Evolutionary conservation across 108 stramenopile species (phyloP), one percentile per base, ranked within the genome.

Genomic region (Stephanodiscus minutulus): DNA sequence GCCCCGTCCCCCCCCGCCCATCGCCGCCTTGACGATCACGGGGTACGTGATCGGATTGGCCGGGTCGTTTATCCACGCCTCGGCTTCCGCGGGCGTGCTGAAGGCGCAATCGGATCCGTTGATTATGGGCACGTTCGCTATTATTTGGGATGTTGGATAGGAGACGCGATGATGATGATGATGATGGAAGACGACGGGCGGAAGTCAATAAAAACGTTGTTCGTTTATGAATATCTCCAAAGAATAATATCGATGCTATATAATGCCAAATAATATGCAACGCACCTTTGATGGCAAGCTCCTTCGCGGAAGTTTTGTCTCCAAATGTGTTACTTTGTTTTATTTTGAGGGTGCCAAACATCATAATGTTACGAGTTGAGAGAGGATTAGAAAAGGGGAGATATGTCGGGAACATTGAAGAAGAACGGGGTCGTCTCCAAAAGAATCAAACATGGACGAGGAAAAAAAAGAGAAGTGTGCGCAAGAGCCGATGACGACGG

Each of bases 1-100:
- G 52, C 98, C 98, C 43, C 90, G 78, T n/a, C 97, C 97, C 13
- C 98, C 97, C 21, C 97, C 97, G 17, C 97, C 97, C 91, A 94
- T 93, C 17, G 82, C 90, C 9, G 97, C 98, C 89, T 98, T 98
- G 70, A 97, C 92, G 82, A 98, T 98, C 33, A 98, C 94, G 13
- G 98, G 97, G 68, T 96, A 95, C 0, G 70, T 84, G 54, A 85
- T 87, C 0, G 82, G 79, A 66, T 97, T 95, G 13, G 66, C 82
- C 0, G 90, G 86, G 29, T 91, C 86, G 25, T 82, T 90, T 39
- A 86, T 90, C 75, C 86, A 95, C 43, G 82, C 88, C 54, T 76
- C 43, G 7, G 98, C 97, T 52, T 97, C 89, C 31, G 85, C 74
- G 1, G 85, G 73, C 15, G 89, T 96, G 8, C 79, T 82, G 56